A percentile compares a stretch with the other conserved stretches of the same genome.
Conservation (phyloP, 176 grass and related monocot genomes). For the Themeda triandra region DNA sequence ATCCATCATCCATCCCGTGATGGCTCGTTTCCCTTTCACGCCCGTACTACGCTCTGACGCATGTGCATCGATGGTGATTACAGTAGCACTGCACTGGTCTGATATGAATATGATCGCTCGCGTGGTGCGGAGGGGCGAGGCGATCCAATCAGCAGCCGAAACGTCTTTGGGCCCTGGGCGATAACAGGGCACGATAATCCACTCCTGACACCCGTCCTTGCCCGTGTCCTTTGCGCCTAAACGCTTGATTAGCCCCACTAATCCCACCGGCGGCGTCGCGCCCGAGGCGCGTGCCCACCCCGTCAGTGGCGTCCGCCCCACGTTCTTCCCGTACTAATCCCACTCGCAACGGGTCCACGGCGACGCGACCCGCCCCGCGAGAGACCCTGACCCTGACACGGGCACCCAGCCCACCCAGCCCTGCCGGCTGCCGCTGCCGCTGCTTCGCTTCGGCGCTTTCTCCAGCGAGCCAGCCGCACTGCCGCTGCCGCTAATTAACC, state of each 20-base stretch:
- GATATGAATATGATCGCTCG: background rate
- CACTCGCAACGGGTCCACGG: background rate
- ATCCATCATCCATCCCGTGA: background rate
- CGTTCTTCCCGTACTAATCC: background rate
- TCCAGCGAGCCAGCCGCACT: slow-evolving; percentile 7
- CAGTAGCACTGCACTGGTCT: background rate
- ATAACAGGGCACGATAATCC: background rate
- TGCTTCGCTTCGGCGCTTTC: slow-evolving; percentile 34
- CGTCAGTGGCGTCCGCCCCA: slow-evolving; percentile 1
- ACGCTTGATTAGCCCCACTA: slow-evolving; percentile 5
- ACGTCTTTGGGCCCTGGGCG: slow-evolving; percentile 6
- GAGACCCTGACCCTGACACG: slow-evolving; percentile 13
- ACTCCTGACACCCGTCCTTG: background rate
- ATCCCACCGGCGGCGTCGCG: background rate
- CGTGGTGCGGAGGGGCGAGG: background rate
- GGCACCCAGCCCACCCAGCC: background rate
- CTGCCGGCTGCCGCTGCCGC: background rate
- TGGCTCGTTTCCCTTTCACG: background rate
- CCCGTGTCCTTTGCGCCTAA: background rate
- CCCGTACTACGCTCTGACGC: background rate
- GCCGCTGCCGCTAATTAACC: slow-evolving; percentile 40
- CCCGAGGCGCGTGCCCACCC: background rate
- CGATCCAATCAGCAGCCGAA: slow-evolving; percentile 33
- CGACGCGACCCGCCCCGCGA: background rate
- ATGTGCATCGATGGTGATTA: background rate